Conservation (phyloP, 2,329 filamentous ascomycete species). For the Colletotrichum sp. region DNA sequence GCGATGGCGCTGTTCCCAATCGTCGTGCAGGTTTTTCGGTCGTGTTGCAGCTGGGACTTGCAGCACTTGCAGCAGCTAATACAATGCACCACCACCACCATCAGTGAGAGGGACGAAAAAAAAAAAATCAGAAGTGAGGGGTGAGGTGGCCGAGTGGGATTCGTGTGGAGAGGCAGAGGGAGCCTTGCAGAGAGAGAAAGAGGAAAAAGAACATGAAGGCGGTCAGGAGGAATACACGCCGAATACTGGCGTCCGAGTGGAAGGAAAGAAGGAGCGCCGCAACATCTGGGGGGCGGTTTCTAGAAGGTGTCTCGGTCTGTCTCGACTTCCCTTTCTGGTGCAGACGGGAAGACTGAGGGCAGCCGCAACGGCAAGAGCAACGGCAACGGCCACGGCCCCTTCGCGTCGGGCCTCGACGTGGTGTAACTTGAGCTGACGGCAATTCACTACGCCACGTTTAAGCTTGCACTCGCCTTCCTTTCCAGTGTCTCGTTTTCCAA, state of each 20-base stretch:
- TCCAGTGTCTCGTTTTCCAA: neutral
- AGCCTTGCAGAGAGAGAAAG: neutral
- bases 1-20: neutral
- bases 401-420: constrained; percentile 1
- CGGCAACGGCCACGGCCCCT: neutral
- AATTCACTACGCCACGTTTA: neutral
- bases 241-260: neutral
- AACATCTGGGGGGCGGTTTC: neutral
- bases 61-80: neutral
- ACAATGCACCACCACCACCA: neutral
- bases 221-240: neutral
- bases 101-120: neutral
- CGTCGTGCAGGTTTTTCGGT: neutral
- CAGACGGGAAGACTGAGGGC: neutral
- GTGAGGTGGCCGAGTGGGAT: neutral
- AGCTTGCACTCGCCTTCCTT: neutral
- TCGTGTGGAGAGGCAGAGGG: constrained; percentile 1
- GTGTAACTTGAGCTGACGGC: neutral
- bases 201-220: constrained; percentile 7
- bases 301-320: neutral
- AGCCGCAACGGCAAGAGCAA: neutral
- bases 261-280: neutral
- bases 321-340: neutral
- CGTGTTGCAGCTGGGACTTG: neutral
- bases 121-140: neutral